A percentile compares a stretch with the other conserved stretches of the same genome.
phyloP scores from a whole-genome alignment of 768 basidiomycete genomes.

The Trametopsis cervina region DNA sequence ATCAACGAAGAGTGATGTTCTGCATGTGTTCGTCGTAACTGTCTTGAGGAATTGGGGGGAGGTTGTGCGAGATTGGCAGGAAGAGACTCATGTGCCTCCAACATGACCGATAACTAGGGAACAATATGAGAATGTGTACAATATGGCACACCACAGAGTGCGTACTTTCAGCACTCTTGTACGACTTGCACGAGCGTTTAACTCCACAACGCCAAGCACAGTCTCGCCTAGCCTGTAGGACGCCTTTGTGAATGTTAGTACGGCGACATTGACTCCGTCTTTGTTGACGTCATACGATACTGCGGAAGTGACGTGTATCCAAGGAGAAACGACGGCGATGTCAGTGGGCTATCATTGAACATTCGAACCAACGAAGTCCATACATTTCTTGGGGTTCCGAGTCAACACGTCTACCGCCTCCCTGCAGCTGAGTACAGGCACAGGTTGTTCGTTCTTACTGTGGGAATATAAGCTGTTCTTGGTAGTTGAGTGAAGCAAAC shows the following conservation, averaged over 20 bases:
- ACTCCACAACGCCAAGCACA: constrained; percentile 77
- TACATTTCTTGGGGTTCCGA: constrained; percentile 83
- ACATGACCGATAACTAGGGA: constrained; percentile 72
- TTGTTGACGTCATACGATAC: constrained; percentile 95
- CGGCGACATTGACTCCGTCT: constrained; percentile 84
- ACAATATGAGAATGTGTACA: not conserved
- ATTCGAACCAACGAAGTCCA: constrained; percentile 16
- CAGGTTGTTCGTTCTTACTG: too few species aligned
- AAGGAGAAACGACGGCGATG: not conserved
- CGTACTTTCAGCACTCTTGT: constrained; percentile 80
- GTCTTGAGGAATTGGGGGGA: constrained; percentile 33
- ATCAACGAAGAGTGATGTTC: constrained; percentile 80
- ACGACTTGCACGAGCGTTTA: constrained; percentile 67
- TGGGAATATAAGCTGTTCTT: too few species aligned
- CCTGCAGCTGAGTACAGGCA: constrained; percentile 61
- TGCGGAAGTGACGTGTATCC: constrained; percentile 23
- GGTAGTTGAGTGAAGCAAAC: too few species aligned
- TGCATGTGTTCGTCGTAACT: constrained; percentile 72
- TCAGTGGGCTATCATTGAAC: constrained; percentile 3
- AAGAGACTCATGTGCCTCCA: constrained; percentile 84
- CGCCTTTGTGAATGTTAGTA: constrained; percentile 86
- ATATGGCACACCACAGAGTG: not conserved
- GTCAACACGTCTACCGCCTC: constrained; percentile 91
- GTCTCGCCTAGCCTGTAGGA: constrained; percentile 92
- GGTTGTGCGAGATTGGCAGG: constrained; percentile 49